A percentile compares a stretch with the other conserved stretches of the same genome.
Evolutionary conservation across 805 yeast species (phyloP).

Genomic region (Clavispora phyllophila): DNA sequence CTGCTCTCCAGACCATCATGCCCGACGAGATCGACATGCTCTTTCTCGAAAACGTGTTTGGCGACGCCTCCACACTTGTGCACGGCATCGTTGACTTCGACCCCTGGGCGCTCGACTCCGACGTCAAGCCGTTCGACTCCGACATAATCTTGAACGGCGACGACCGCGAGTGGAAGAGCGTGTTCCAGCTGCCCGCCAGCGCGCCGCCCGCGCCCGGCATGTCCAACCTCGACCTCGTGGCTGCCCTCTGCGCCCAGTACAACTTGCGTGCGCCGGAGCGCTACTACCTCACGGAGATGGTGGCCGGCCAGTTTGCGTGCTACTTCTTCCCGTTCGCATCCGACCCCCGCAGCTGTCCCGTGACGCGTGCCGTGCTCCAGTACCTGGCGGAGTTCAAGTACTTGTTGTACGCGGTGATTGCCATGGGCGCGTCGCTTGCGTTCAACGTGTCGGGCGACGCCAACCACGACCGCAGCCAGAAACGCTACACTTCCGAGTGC

Average conservation of each 20-base stretch:
- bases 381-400: slow-evolving; percentile 16
- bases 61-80: slow-evolving; percentile 16
- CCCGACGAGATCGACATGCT: slow-evolving; percentile 10
- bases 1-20: too few species aligned
- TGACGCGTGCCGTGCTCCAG: slow-evolving; percentile 15
- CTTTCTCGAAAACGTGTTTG: slow-evolving; percentile 14
- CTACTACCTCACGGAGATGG: slow-evolving; percentile 9
- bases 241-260: slow-evolving; percentile 10
- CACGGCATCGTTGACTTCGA: slow-evolving; percentile 16
- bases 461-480: slow-evolving; percentile 13
- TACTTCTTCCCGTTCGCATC: slow-evolving; percentile 15
- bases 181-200: slow-evolving; percentile 3
- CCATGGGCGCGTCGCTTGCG: slow-evolving; percentile 12
- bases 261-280: slow-evolving; percentile 10
- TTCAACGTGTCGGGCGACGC: slow-evolving; percentile 8
- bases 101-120: slow-evolving; percentile 2
- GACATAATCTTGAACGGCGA: slow-evolving; percentile 15
- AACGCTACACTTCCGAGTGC: slow-evolving; percentile 14
- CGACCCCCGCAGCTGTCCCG: slow-evolving; percentile 10
- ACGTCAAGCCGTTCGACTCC: slow-evolving; percentile 14
- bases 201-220: background rate
- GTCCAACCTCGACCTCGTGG: slow-evolving; percentile 10
- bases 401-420: slow-evolving; percentile 16
- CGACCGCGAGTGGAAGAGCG: slow-evolving; percentile 12
- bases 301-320: slow-evolving; percentile 6